A percentile compares a stretch with the other conserved stretches of the same genome.
phyloP scores from a whole-genome alignment of 805 yeast genomes.

The Metschnikowia koreensis region DNA sequence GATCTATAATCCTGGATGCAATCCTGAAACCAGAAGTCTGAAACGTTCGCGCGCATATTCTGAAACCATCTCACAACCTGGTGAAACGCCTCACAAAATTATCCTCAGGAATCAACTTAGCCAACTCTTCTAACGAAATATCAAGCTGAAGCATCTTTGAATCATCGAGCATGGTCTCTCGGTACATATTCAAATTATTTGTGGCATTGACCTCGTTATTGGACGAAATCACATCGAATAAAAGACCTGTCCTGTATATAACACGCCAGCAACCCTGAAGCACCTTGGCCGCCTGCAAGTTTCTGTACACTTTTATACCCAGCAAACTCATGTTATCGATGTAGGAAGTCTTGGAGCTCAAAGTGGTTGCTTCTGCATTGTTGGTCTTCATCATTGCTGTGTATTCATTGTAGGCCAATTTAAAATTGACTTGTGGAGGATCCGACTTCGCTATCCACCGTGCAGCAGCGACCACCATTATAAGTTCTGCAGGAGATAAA shows the following conservation, averaged over 20 bases:
- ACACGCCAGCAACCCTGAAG: conserved; percentile 75
- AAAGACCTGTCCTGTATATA: conserved; percentile 52
- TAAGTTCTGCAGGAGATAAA: conserved; percentile 69
- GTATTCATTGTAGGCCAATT: conserved; percentile 76
- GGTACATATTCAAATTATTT: conserved; percentile 28
- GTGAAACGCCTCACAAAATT: conserved; percentile 12
- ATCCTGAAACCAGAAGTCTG: conserved; percentile 5
- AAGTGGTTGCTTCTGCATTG: conserved; percentile 35
- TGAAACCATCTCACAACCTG: conserved; percentile 12
- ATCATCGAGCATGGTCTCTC: conserved; percentile 38
- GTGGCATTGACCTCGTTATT: conserved; percentile 38
- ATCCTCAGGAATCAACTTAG: conserved; percentile 22
- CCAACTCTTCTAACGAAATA: conserved; percentile 50
- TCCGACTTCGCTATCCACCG: conserved; percentile 62
- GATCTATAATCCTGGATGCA: conserved; percentile 5
- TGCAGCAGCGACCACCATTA: conserved; percentile 71
- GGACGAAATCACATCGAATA: conserved; percentile 47
- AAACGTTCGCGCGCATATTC: conserved; percentile 10
- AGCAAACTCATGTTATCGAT: conserved; percentile 36
- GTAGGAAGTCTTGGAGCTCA: conserved; percentile 29
- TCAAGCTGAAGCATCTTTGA: conserved; percentile 52
- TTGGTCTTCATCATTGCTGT: conserved; percentile 46
- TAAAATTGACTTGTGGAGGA: conserved; percentile 65
- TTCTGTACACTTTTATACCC: conserved; percentile 37
- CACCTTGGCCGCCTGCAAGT: conserved; percentile 60